These are phyloP conservation scores for Boletus smithii DNA, from an alignment of 1,284 basidiomycete genomes.

Conservation along the genomic window DNA sequence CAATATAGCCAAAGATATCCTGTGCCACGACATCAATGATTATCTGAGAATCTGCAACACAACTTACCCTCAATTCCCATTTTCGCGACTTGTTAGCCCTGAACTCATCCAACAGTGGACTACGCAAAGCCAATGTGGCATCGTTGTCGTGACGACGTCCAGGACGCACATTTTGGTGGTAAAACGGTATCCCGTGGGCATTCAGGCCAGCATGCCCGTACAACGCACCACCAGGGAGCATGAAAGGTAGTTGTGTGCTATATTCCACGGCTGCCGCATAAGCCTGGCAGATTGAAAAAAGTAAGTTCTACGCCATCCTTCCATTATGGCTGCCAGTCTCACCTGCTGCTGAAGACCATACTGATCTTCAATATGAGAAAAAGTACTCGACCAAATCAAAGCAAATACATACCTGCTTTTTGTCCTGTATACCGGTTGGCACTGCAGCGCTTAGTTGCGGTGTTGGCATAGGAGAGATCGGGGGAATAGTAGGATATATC, in stretches of 20 bases:
- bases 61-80: conserved; percentile 75
- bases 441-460: conserved; percentile 43
- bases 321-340: conserved; percentile 33
- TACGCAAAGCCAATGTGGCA: conserved; percentile 46
- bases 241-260: conserved; percentile 44
- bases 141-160: conserved; percentile 42
- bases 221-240: conserved; percentile 43
- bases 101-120: conserved; percentile 81
- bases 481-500: conserved; percentile 51
- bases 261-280: conserved; percentile 48
- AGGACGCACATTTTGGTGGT: conserved; percentile 40
- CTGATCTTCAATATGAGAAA: conserved; percentile 30
- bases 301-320: conserved; percentile 42
- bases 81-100: conserved; percentile 73
- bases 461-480: conserved; percentile 52
- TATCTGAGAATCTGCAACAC: conserved; percentile 1
- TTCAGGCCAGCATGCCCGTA: conserved; percentile 38
- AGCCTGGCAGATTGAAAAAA: conserved; percentile 42
- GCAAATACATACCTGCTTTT: conserved; percentile 54
- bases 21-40: conserved; percentile 31
- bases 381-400: conserved; percentile 1
- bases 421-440: conserved; percentile 47
- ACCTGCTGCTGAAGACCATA: conserved; percentile 53
- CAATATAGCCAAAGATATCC: conserved; percentile 85
- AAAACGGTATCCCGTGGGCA: conserved; percentile 36